Base-by-base conservation (phyloP, 495 filamentous ascomycete species). In the Friedmanniomyces simplex region DNA sequence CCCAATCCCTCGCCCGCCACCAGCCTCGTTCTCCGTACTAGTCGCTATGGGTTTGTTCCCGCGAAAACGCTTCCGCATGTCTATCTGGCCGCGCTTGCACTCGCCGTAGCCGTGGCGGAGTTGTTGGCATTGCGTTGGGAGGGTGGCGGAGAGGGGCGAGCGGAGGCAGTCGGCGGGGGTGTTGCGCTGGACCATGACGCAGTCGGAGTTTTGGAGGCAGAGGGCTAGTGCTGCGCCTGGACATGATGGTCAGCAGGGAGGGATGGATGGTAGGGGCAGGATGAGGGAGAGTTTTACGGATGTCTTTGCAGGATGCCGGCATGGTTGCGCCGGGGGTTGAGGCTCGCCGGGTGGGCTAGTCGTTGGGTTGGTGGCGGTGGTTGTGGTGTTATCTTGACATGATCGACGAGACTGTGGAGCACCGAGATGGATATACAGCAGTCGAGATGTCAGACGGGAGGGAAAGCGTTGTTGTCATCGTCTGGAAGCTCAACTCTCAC, bases 21-120 rank as follows among this genome's bases (percentile, higher is more conserved):
- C 80, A 37, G 74, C 76, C 48, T 86, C 77, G 21, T 78, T 55
- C 64, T 90, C 82, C 59, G 82, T 74, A 48, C 74, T 72, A 26
- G 86, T 77, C 25, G 81, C 77, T 60, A 95, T 77, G 45, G 93
- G 90, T 62, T 87, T 79, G 73, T 98, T 97, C n/a, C 93, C 94
- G 43, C 94, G 80, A 74, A 98, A 97, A 22, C 94, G 85, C 72
- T 98, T 98, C 67, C 94, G 86, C 94, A 98, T 98, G 73, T 98
- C 93, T 66, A 97, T 81, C 83, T 94, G 82, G 50, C 94, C 93
- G 54, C 91, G 86, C 66, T 95, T 94, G 82, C 93, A 98, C 68
- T 96, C 85, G 68, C 85, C 84, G 66, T 93, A 96, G 28, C 88
- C 91, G 69, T 86, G 88, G 70, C 88, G 86, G 54, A 98, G 77